Percentiles rank a stretch among this genome's conserved stretches.
Evolutionary conservation across 371 early-diverging fungal species (phyloP).

Genomic region (Rhizopus microsporus): DNA sequence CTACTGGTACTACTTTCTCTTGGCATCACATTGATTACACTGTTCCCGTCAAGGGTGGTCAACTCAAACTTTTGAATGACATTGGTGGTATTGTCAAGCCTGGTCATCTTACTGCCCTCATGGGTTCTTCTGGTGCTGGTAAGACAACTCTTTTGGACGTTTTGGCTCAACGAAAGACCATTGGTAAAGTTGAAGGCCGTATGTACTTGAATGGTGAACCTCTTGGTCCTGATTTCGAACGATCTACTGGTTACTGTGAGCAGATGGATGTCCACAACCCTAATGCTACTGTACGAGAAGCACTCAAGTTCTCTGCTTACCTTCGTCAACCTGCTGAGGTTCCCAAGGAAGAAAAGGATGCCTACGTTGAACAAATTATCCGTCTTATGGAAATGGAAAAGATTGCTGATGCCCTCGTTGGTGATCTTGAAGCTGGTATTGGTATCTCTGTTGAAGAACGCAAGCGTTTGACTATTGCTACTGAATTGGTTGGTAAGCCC

Average conservation of each 20-base stretch:
- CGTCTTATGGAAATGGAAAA: slow-evolving; percentile 64
- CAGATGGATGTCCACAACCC: slow-evolving; percentile 82
- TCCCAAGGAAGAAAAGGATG: slow-evolving; percentile 61
- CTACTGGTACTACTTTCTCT: slow-evolving; percentile 53
- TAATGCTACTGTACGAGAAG: slow-evolving; percentile 65
- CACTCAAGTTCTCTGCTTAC: slow-evolving; percentile 71
- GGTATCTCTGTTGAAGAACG: slow-evolving; percentile 70
- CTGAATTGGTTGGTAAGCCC: slow-evolving; percentile 77
- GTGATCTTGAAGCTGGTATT: slow-evolving; percentile 55
- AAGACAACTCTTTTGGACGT: slow-evolving; percentile 87
- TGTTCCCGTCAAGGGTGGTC: slow-evolving; percentile 60
- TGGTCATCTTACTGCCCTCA: slow-evolving; percentile 71
- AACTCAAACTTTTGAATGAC: slow-evolving; percentile 52
- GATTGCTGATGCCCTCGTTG: slow-evolving; percentile 61
- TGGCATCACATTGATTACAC: slow-evolving; percentile 62
- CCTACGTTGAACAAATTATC: slow-evolving; percentile 71
- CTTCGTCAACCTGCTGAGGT: slow-evolving; percentile 66
- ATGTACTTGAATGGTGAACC: slow-evolving; percentile 65
- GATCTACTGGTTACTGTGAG: slow-evolving; percentile 81
- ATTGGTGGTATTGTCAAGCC: slow-evolving; percentile 56
- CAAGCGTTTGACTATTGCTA: slow-evolving; percentile 67
- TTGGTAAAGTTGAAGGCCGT: slow-evolving; percentile 70
- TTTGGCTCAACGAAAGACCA: slow-evolving; percentile 73
- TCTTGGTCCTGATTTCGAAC: slow-evolving; percentile 60
- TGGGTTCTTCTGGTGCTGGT: slow-evolving; percentile 85